These are phyloP conservation scores for Uronychia binucleata DNA, from an alignment of 73 alveolate species.

Conservation along the genomic window DNA sequence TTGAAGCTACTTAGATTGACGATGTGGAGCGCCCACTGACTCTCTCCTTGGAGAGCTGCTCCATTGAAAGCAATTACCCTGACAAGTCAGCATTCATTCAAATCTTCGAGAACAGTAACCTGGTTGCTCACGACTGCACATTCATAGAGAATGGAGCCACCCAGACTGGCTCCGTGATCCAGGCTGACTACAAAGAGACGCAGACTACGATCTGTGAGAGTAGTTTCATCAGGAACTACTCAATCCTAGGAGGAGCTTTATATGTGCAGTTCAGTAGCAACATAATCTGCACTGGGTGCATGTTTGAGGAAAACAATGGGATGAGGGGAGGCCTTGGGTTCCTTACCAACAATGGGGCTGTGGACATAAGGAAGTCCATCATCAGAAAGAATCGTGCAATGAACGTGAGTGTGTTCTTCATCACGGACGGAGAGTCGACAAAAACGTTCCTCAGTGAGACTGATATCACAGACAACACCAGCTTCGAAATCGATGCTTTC, in stretches of 20 bases:
- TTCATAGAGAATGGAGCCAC: slow-evolving; percentile 2
- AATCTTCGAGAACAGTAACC: slow-evolving; percentile 15
- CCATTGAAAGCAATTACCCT: neutral
- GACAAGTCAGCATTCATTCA: neutral
- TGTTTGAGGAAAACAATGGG: slow-evolving; percentile 1
- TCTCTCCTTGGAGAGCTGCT: neutral
- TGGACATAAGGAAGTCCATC: neutral
- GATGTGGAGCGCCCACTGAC: neutral
- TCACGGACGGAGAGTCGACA: slow-evolving; percentile 6
- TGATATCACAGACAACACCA: neutral
- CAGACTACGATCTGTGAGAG: neutral
- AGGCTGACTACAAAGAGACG: slow-evolving; percentile 24
- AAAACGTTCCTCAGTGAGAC: neutral
- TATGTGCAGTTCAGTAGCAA: slow-evolving; percentile 17
- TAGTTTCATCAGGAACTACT: slow-evolving; percentile 22
- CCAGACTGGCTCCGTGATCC: slow-evolving; percentile 18
- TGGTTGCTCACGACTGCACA: neutral
- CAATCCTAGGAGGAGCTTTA: slow-evolving; percentile 29
- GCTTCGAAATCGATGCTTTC: neutral
- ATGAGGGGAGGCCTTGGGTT: slow-evolving; percentile 27
- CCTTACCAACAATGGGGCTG: slow-evolving; percentile 19
- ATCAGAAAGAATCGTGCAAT: slow-evolving; percentile 1
- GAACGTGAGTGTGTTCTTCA: slow-evolving; percentile 8
- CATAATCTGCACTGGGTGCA: slow-evolving; percentile 3
- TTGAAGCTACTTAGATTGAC: neutral